These are phyloP conservation scores for Calonectria naviculata DNA, from an alignment of 2,329 filamentous ascomycete species.

Conservation along the genomic window DNA sequence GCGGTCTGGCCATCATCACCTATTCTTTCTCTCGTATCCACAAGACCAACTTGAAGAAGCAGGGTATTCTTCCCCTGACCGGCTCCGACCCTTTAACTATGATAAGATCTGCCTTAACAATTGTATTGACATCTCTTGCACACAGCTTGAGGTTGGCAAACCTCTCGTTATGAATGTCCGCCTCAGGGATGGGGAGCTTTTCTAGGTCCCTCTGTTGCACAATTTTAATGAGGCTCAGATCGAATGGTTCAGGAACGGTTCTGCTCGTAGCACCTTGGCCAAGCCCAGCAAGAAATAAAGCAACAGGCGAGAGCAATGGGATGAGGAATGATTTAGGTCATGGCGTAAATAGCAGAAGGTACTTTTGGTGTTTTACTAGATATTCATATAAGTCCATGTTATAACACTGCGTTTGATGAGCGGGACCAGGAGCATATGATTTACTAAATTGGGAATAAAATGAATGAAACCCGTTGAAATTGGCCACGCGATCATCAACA, in stretches of 20 bases:
- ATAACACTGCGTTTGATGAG: constrained; percentile 37
- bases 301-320: constrained; percentile 22
- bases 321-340: constrained; percentile 37
- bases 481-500: too few species aligned
- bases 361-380: constrained; percentile 24
- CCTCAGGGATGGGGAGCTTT: constrained; percentile 85
- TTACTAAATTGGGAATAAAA: constrained; percentile 43
- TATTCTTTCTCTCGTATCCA: constrained; percentile 98
- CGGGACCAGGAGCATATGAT: constrained; percentile 38
- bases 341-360: constrained; percentile 41
- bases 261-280: constrained; percentile 98
- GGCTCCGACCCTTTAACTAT: constrained; percentile 95
- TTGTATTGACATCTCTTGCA: constrained; percentile 84
- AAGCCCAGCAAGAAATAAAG: constrained; percentile 62
- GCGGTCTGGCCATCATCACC: constrained; percentile 96
- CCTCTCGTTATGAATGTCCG: constrained; percentile 92
- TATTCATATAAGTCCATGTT: constrained; percentile 31
- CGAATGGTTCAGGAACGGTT: constrained; percentile 99
- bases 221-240: constrained; percentile 99
- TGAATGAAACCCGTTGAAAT: constrained; percentile 36
- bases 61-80: constrained; percentile 99
- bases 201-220: constrained; percentile 87
- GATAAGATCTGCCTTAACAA: constrained; percentile 96
- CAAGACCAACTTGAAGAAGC: constrained; percentile 99
- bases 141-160: constrained; percentile 91